Evolutionary conservation across 768 basidiomycete species (phyloP).

Genomic region (Lentinula edodes): DNA sequence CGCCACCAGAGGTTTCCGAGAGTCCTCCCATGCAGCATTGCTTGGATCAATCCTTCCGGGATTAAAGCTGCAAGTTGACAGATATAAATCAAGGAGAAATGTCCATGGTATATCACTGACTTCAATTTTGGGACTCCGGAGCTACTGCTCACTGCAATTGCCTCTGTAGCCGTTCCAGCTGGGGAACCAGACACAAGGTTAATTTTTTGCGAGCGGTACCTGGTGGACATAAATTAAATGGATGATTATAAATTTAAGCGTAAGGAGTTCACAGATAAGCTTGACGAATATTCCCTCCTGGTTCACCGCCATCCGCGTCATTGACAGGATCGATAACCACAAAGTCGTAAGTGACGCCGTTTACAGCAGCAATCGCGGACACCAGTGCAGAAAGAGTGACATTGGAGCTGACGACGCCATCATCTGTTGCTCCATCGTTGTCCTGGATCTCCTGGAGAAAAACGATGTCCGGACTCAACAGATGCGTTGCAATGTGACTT

Average conservation of each 20-base stretch:
- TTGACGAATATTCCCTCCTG: conserved; percentile 59
- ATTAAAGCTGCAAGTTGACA: conserved; percentile 38
- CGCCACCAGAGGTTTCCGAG: conserved; percentile 57
- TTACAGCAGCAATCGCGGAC: conserved; percentile 38
- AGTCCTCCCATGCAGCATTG: conserved; percentile 47
- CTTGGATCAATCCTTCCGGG: conserved; percentile 59
- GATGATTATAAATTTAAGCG: neutral
- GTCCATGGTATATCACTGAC: neutral
- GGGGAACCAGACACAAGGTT: conserved; percentile 38
- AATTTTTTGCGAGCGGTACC: conserved; percentile 47
- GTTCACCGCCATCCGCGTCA: conserved; percentile 52
- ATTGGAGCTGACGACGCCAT: conserved; percentile 50
- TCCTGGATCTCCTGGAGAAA: conserved; percentile 65
- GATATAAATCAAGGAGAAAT: neutral
- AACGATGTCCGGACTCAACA: conserved; percentile 51
- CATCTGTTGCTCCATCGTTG: conserved; percentile 44
- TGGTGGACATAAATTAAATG: conserved; percentile 5
- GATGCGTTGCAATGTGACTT: conserved; percentile 41
- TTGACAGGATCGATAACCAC: conserved; percentile 47
- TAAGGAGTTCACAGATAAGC: conserved; percentile 42
- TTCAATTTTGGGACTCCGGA: conserved; percentile 32
- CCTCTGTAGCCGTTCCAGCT: conserved; percentile 43
- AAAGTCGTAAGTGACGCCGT: conserved; percentile 41
- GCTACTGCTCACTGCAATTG: conserved; percentile 27
- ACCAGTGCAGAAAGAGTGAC: conserved; percentile 45